phyloP scores from a whole-genome alignment of 352 stramenopile species.

The Thraustochytrium sp. region DNA sequence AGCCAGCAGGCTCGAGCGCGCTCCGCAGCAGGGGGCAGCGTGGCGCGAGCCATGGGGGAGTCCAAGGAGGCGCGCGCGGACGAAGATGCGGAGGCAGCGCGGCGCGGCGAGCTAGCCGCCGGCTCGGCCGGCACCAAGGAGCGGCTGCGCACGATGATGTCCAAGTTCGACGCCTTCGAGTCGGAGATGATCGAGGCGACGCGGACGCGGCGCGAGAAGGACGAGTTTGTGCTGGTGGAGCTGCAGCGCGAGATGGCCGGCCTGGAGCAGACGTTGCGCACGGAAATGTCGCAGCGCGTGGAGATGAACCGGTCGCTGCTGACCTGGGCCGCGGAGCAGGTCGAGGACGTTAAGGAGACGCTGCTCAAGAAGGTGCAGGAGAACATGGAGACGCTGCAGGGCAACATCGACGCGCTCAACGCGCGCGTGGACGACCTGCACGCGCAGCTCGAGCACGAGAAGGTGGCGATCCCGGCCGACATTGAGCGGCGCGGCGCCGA shows the following conservation, averaged over 20 bases:
- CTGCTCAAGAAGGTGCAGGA: slow-evolving; percentile 70
- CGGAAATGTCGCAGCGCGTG: slow-evolving; percentile 84
- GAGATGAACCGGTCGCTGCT: slow-evolving; percentile 87
- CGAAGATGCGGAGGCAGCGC: neutral
- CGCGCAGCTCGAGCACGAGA: slow-evolving; percentile 70
- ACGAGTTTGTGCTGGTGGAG: slow-evolving; percentile 83
- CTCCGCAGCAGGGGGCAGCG: too few relatives aligned
- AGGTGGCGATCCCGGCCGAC: slow-evolving; percentile 68
- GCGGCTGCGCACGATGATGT: slow-evolving; percentile 31
- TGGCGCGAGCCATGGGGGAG: too few relatives aligned
- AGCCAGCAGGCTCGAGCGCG: too few relatives aligned
- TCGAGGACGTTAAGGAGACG: slow-evolving; percentile 67
- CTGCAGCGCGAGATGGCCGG: slow-evolving; percentile 81
- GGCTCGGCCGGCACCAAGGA: slow-evolving; percentile 35
- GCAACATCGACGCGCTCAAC: slow-evolving; percentile 64
- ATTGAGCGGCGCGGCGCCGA: slow-evolving; percentile 79
- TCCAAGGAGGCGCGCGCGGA: slow-evolving; percentile 1
- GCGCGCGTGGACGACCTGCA: slow-evolving; percentile 71
- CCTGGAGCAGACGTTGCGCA: slow-evolving; percentile 79
- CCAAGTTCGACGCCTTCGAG: slow-evolving; percentile 44
- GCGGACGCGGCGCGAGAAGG: slow-evolving; percentile 78
- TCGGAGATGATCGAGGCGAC: slow-evolving; percentile 43
- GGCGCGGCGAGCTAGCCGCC: neutral
- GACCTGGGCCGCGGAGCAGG: slow-evolving; percentile 76
- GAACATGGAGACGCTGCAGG: slow-evolving; percentile 65